Conservation (phyloP, 73 alveolate species). For the Stentor coeruleus region DNA sequence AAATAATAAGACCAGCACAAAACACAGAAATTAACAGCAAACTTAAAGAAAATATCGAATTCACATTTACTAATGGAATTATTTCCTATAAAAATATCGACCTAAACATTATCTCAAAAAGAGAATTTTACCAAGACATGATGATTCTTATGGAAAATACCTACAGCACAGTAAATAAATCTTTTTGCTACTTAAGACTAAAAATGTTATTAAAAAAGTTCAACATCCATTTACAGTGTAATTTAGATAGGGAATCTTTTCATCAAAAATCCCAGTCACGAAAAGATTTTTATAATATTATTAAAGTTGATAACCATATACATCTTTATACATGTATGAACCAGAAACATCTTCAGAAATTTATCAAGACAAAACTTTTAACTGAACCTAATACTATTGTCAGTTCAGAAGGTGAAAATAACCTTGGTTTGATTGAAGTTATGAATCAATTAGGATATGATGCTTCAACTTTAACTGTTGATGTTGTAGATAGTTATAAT, state of each 20-base stretch:
- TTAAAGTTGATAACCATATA: slow-evolving; percentile 70
- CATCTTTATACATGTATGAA: slow-evolving; percentile 79
- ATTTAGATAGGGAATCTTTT: neutral
- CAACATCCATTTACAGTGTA: slow-evolving; percentile 1
- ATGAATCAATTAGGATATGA: neutral
- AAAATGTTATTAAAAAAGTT: neutral
- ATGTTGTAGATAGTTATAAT: neutral
- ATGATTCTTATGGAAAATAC: neutral
- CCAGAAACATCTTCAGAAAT: slow-evolving; percentile 60
- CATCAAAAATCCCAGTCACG: neutral
- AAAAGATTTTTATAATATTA: slow-evolving; percentile 23
- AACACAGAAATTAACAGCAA: too few species aligned
- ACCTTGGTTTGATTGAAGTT: neutral
- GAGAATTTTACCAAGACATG: slow-evolving; percentile 15
- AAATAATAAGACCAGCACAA: neutral
- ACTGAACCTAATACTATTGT: slow-evolving; percentile 41
- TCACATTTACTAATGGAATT: neutral
- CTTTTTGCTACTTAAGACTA: slow-evolving; percentile 6
- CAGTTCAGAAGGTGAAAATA: neutral
- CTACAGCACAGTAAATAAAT: neutral
- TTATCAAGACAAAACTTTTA: slow-evolving; percentile 50
- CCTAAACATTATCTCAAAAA: neutral
- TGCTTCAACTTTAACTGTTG: neutral
- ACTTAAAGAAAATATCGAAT: neutral
- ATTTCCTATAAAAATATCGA: neutral